Percentiles rank a stretch among this genome's conserved stretches.
phyloP scores from a whole-genome alignment of 495 filamentous ascomycete genomes.

The Cercophora samala region DNA sequence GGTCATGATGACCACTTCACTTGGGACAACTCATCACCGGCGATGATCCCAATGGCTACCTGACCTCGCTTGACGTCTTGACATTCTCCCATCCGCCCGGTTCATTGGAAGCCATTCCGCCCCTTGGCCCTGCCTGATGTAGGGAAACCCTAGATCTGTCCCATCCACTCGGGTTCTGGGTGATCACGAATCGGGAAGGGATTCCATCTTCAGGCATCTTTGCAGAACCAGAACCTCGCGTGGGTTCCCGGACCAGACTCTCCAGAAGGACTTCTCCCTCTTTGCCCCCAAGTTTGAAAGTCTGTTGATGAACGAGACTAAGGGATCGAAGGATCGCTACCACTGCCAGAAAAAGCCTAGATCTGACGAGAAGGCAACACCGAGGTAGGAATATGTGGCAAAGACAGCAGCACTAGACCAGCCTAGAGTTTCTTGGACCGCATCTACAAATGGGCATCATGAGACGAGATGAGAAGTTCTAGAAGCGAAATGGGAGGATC shows the following conservation, averaged over 20 bases:
- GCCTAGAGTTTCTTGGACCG: background rate
- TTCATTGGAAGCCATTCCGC: background rate
- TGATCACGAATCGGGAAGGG: background rate
- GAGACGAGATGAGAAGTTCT: conserved; percentile 5
- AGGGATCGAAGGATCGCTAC: background rate
- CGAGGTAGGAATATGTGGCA: background rate
- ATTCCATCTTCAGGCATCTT: background rate
- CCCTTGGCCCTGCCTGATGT: background rate
- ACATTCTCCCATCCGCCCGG: background rate
- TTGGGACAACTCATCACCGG: background rate
- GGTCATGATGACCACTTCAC: background rate
- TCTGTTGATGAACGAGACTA: too few relatives aligned
- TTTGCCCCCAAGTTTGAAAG: background rate
- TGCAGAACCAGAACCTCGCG: background rate
- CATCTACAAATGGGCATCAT: background rate
- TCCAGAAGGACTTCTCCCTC: background rate
- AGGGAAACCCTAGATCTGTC: background rate
- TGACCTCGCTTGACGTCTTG: background rate
- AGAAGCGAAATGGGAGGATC: background rate
- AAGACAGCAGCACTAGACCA: background rate
- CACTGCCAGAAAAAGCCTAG: background rate
- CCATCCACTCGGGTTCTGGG: background rate
- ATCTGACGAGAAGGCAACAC: background rate
- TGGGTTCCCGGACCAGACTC: background rate
- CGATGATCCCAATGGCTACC: background rate